Percentiles rank a stretch among this genome's conserved stretches.
Evolutionary conservation across 768 basidiomycete genomes (phyloP).

Genomic region (Suillus fuscotomentosus): DNA sequence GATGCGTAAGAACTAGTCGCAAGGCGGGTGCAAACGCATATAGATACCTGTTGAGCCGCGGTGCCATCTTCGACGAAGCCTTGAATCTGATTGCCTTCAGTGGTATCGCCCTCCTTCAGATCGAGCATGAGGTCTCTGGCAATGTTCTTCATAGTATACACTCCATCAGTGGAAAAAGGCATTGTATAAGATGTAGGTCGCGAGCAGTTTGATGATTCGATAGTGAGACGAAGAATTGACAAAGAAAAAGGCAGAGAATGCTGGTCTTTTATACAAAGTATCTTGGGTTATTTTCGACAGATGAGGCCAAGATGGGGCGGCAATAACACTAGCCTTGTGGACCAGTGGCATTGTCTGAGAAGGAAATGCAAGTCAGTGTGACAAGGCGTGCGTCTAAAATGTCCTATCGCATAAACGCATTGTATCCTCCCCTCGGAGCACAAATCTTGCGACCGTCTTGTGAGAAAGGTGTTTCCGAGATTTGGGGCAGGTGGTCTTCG

Average conservation of each 20-base stretch:
- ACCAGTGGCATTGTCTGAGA: no score
- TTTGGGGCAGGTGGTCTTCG: no score
- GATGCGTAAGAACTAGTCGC: no score
- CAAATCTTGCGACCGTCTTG: no score
- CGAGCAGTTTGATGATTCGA: not conserved
- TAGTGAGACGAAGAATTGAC: not conserved
- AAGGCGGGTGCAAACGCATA: no score
- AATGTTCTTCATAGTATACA: not conserved
- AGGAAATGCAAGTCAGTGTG: no score
- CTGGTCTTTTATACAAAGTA: not conserved
- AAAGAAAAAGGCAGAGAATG: not conserved
- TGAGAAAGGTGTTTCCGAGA: no score
- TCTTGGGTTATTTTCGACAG: not conserved
- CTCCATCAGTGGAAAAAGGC: not conserved
- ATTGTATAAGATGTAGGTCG: not conserved
- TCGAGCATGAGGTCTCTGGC: not conserved
- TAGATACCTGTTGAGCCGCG: not conserved
- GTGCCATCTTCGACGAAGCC: not conserved
- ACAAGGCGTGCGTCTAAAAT: no score
- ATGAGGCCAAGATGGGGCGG: not conserved
- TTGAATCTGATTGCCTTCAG: not conserved
- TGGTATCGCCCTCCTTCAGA: not conserved
- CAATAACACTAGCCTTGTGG: not conserved
- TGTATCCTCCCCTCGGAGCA: no score
- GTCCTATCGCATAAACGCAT: no score